phyloP scores from a whole-genome alignment of 139 green algal genomes.

The Chara braunii region DNA sequence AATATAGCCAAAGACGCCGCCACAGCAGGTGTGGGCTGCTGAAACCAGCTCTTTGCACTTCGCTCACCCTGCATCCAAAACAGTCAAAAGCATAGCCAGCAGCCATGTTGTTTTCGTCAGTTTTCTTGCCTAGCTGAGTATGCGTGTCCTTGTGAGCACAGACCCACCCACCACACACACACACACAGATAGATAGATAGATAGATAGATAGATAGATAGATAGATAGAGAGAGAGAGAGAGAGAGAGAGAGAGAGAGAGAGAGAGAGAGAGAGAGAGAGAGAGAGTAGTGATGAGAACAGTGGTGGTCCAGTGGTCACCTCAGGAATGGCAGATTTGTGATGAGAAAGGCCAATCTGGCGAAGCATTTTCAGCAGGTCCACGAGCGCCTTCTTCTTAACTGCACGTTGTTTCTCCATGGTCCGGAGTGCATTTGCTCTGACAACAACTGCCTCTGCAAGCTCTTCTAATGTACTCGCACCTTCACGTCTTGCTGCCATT shows the following conservation, averaged over 20 bases:
- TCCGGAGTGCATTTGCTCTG: neutral
- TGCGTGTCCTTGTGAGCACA: too few relatives aligned
- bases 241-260: constrained; percentile 56
- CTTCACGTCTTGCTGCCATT: neutral
- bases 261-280: constrained; percentile 4
- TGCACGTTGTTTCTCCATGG: constrained; percentile 41
- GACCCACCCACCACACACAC: too few relatives aligned
- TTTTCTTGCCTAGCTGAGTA: too few relatives aligned
- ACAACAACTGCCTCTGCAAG: neutral
- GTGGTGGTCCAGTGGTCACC: neutral
- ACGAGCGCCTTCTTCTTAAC: constrained; percentile 88
- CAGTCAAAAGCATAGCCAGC: too few relatives aligned
- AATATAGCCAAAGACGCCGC: too few relatives aligned
- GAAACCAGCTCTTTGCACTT: constrained; percentile 50
- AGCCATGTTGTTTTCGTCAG: too few relatives aligned
- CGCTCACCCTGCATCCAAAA: too few relatives aligned
- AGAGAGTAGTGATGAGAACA: neutral
- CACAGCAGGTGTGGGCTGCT: constrained; percentile 23
- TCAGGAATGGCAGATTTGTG: constrained; percentile 11
- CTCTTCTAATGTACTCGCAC: neutral
- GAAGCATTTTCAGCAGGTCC: constrained; percentile 65
- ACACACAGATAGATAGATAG: too few relatives aligned
- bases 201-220: too few relatives aligned
- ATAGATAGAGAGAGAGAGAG: too few relatives aligned
- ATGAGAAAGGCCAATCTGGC: constrained; percentile 54